Percentiles rank a stretch among this genome's conserved stretches.
Evolutionary conservation across 1,139 yeast species (phyloP).

Genomic region (Zhuliangozyma parablackwelliae): DNA sequence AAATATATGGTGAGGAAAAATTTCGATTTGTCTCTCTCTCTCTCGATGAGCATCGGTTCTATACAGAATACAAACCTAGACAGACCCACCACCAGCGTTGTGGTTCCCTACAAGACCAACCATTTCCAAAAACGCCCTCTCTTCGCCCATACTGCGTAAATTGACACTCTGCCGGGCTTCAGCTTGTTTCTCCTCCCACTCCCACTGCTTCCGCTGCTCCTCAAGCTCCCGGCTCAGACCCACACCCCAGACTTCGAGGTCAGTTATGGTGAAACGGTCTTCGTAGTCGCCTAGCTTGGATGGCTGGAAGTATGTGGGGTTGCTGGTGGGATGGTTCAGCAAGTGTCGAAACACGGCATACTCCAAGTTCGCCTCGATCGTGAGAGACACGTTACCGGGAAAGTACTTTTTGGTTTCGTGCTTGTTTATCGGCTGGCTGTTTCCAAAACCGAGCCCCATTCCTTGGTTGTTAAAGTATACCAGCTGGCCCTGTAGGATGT

Average conservation of each 20-base stretch:
- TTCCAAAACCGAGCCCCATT: conserved; percentile 81
- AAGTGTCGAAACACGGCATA: conserved; percentile 72
- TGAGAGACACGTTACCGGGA: conserved; percentile 73
- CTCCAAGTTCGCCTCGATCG: conserved; percentile 74
- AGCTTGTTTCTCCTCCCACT: conserved; percentile 89
- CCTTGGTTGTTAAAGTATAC: conserved; percentile 66
- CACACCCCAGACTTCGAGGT: conserved; percentile 88
- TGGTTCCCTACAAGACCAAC: conserved; percentile 82
- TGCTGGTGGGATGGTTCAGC: conserved; percentile 28
- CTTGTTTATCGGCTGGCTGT: conserved; percentile 54
- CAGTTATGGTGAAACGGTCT: conserved; percentile 65
- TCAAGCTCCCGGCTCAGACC: conserved; percentile 74
- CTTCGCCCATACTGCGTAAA: conserved; percentile 65
- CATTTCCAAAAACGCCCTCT: conserved; percentile 81
- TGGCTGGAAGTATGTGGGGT: conserved; percentile 23
- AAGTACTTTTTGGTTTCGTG: conserved; percentile 31
- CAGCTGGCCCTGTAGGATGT: conserved; percentile 31
- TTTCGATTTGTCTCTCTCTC: no score
- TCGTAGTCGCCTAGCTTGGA: conserved; percentile 46
- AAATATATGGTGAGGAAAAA: no score
- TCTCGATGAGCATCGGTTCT: no score
- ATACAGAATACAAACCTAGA: no score
- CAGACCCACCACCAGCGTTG: conserved; percentile 46
- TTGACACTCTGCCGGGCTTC: conserved; percentile 71
- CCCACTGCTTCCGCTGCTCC: conserved; percentile 77